These are phyloP conservation scores for Clavariopsis aquatica DNA, from an alignment of 495 filamentous ascomycete species.

Conservation along the genomic window DNA sequence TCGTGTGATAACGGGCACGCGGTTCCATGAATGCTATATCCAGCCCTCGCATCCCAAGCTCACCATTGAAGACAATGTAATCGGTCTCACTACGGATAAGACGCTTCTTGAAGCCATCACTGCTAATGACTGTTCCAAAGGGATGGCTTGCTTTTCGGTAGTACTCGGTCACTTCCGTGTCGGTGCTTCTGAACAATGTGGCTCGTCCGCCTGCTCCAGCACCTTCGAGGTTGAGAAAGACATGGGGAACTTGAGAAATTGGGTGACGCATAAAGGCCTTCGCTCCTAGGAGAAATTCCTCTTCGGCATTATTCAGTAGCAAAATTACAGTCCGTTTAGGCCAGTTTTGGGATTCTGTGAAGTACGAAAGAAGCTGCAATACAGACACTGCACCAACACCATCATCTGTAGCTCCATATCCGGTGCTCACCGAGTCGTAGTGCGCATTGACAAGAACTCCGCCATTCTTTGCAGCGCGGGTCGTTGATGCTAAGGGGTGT, in stretches of 20 bases:
- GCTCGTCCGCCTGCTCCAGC: slow-evolving; percentile 92
- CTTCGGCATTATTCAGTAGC: slow-evolving; percentile 93
- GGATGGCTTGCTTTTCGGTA: slow-evolving; percentile 73
- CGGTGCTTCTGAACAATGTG: slow-evolving; percentile 80
- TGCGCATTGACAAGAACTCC: slow-evolving; percentile 93
- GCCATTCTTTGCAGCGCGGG: slow-evolving; percentile 59
- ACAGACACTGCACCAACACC: slow-evolving; percentile 85
- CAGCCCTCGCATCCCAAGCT: slow-evolving; percentile 79
- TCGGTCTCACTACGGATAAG: slow-evolving; percentile 84
- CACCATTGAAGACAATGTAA: slow-evolving; percentile 80
- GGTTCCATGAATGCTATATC: slow-evolving; percentile 91
- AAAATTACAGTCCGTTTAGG: slow-evolving; percentile 79
- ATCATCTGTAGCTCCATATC: slow-evolving; percentile 90
- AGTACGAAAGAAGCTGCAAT: slow-evolving; percentile 86
- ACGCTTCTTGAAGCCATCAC: slow-evolving; percentile 78
- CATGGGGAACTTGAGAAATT: slow-evolving; percentile 70
- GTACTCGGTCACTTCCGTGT: slow-evolving; percentile 78
- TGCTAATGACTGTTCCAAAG: slow-evolving; percentile 78
- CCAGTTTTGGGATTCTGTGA: slow-evolving; percentile 72
- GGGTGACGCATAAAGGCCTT: slow-evolving; percentile 83
- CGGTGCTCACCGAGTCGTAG: slow-evolving; percentile 92
- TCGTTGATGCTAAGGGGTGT: slow-evolving; percentile 38
- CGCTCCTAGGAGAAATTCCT: slow-evolving; percentile 89
- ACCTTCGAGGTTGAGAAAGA: slow-evolving; percentile 92
- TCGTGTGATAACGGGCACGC: slow-evolving; percentile 85